phyloP scores from a whole-genome alignment of 2,329 filamentous ascomycete genomes.

The Botrytis deweyae region DNA sequence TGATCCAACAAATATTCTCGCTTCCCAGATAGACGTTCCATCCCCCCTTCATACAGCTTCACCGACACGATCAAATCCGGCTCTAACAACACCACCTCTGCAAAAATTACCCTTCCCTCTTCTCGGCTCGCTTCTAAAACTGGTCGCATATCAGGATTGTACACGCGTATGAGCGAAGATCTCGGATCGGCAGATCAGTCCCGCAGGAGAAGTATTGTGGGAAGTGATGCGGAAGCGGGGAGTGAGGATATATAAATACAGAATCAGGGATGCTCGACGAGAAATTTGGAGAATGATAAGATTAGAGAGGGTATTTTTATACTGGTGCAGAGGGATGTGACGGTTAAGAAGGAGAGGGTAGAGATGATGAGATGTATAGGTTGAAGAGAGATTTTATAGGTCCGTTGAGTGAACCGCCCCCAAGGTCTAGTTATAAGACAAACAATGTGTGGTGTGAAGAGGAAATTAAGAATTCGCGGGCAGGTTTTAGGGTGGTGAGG shows the following conservation, averaged over 20 bases:
- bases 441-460: neutral
- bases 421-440: neutral
- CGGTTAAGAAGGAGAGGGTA: neutral
- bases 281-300: neutral
- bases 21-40: no score
- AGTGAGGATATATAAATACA: neutral
- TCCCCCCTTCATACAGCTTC: no score
- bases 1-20: slow-evolving; percentile 18
- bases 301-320: neutral
- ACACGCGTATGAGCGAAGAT: neutral
- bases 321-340: neutral
- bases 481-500: neutral
- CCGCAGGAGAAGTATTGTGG: neutral
- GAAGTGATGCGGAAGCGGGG: neutral
- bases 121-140: no score
- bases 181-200: neutral
- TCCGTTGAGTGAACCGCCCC: neutral
- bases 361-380: neutral
- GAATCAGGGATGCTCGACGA: neutral
- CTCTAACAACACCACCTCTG: no score
- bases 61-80: no score
- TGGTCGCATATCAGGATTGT: no score
- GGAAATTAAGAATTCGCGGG: no score
- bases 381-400: neutral
- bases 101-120: no score